Evolutionary conservation across 2,329 filamentous ascomycete genomes (phyloP).

Genomic region (Scopulariopsis brevicaulis): DNA sequence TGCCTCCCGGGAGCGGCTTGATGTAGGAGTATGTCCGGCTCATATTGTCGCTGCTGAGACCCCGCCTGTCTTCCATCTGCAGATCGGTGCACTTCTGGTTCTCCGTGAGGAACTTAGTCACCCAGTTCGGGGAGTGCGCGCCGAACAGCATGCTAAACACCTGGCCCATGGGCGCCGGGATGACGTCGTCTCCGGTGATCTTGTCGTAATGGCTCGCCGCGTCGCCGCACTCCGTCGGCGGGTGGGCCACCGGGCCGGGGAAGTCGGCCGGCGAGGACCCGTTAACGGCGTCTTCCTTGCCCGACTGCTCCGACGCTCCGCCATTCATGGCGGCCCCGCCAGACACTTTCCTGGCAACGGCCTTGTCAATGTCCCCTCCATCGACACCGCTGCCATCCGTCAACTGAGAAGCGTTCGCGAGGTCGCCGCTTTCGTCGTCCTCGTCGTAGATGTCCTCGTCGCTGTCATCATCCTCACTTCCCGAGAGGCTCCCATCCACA

Average conservation of each 20-base stretch:
- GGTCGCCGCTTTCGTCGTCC: constrained; percentile 63
- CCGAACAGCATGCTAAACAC: constrained; percentile 86
- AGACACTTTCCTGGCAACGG: constrained; percentile 62
- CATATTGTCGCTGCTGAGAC: constrained; percentile 63
- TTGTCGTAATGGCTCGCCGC: constrained; percentile 71
- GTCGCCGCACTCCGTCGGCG: constrained; percentile 78
- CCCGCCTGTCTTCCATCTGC: constrained; percentile 75
- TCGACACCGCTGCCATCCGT: constrained; percentile 26
- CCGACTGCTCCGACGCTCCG: not conserved
- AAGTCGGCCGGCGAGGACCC: constrained; percentile 49
- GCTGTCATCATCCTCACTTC: constrained; percentile 48
- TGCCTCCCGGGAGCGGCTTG: constrained; percentile 73
- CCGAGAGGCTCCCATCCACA: constrained; percentile 34
- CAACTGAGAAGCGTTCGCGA: constrained; percentile 19
- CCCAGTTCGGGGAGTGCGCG: constrained; percentile 64
- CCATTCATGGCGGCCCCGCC: constrained; percentile 22
- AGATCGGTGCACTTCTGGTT: constrained; percentile 89
- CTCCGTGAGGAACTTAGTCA: constrained; percentile 73
- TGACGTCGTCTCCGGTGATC: constrained; percentile 71
- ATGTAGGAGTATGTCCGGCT: constrained; percentile 74
- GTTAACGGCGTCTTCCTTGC: constrained; percentile 26
- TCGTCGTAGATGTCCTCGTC: constrained; percentile 68
- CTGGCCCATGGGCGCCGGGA: constrained; percentile 82
- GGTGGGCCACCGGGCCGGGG: constrained; percentile 73
- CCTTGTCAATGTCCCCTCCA: constrained; percentile 49